Base-by-base conservation (phyloP, 2,329 filamentous ascomycete species). In the Blastomyces percursus region DNA sequence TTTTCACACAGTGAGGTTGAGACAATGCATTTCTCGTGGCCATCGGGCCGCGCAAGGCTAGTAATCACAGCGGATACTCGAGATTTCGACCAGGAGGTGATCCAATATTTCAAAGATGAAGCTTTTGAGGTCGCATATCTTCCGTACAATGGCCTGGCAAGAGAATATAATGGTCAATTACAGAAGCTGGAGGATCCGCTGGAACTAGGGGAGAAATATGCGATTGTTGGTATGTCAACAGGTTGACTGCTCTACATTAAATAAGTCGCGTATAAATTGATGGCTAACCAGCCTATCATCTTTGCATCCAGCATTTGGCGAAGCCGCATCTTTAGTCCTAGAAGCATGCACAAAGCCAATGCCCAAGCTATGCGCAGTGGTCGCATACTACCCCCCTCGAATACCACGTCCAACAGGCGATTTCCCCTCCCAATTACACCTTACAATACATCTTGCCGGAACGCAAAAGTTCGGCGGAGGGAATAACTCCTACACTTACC, bases 381-480 rank as follows among this genome's bases (percentile, higher is more conserved):
- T 86, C 30, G 84, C 84, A 21, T 87, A 87, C 75, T 87, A 88
- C 66, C 85, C 85, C 0, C 77, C 80, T 50, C 74, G 77, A 16
- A 82, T 87, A 61, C 84, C 85, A 0, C 76, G 79, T 48, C 78
- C 79, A 0, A 70, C 73, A 54, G 69, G 69, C 16, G 65, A 66
- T 35, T 75, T 75, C 65, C 71, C 77, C 19, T 69, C 69, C 55
- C 69, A 44, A 19, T 65, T 80, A 2, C 75, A 76, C 27, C 78
- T 86, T 1, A 71, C 84, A 7, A 80, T 86, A 0, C 85, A 87
- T 70, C 79, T 87, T 0, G 82, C 83, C 2, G 78, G 79, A 11
- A 69, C 76, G 48, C 71, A 79, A 30, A 69, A 61, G 62, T 67
- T 70, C 51, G 75, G 76, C 62, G 72, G 79, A n/a, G 70, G 73